A percentile compares a stretch with the other conserved stretches of the same genome.
phyloP scores from a whole-genome alignment of 2,329 filamentous ascomycete genomes.

The Mycocentrospora acerina region DNA sequence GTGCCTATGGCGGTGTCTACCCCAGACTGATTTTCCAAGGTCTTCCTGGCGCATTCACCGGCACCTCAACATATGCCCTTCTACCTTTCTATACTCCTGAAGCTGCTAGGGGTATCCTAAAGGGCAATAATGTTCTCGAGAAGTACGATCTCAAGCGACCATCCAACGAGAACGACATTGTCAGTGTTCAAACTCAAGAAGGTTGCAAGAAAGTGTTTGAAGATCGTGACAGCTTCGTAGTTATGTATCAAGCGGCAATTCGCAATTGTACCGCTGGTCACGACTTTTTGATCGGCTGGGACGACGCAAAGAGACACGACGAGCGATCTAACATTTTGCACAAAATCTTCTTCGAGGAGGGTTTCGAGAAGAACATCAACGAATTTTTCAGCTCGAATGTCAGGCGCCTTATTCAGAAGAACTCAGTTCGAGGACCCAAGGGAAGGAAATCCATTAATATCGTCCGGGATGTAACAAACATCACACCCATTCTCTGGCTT shows the following conservation, averaged over 20 bases:
- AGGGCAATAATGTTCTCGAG: constrained; percentile 48
- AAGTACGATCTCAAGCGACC: constrained; percentile 51
- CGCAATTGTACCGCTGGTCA: constrained; percentile 59
- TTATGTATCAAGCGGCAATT: constrained; percentile 60
- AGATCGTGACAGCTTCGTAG: constrained; percentile 52
- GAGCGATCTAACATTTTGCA: constrained; percentile 44
- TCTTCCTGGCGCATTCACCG: constrained; percentile 51
- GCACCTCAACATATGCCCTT: constrained; percentile 52
- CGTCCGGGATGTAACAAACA: constrained; percentile 68
- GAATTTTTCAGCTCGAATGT: constrained; percentile 57
- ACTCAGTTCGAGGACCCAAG: constrained; percentile 49
- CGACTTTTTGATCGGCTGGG: constrained; percentile 56
- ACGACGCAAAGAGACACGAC: constrained; percentile 41
- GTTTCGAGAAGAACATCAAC: constrained; percentile 67
- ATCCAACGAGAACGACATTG: constrained; percentile 43
- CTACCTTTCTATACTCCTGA: constrained; percentile 56
- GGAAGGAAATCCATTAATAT: constrained; percentile 52
- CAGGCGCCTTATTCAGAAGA: constrained; percentile 48
- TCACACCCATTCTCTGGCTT: constrained; percentile 65
- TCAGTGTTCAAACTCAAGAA: constrained; percentile 53
- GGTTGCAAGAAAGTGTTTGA: constrained; percentile 54
- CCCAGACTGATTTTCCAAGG: constrained; percentile 47
- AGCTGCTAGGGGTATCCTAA: constrained; percentile 50
- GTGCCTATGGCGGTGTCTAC: constrained; percentile 52
- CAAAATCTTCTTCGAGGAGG: constrained; percentile 59